A percentile compares a stretch with the other conserved stretches of the same genome.
Conservation (phyloP, 2,329 filamentous ascomycete genomes). For the Tricladium varicosporioides region DNA sequence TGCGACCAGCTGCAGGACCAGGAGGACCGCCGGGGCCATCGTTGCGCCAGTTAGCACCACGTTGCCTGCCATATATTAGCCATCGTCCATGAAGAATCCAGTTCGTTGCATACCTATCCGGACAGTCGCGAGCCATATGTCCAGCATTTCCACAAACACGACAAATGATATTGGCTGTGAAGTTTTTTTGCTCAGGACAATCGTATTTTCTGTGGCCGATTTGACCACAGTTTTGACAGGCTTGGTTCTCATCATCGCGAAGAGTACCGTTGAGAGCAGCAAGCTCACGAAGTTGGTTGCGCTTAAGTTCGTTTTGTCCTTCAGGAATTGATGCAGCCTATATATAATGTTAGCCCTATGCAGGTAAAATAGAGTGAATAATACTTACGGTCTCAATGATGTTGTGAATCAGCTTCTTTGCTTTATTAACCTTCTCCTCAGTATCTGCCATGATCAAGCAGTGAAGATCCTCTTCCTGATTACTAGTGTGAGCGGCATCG, state of each 20-base stretch:
- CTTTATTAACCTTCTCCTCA: constrained; percentile 99
- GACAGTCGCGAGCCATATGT: constrained; percentile 97
- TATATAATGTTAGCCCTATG: constrained; percentile 43
- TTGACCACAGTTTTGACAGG: constrained; percentile 98
- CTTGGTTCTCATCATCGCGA: constrained; percentile 98
- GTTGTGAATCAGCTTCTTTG: constrained; percentile 97
- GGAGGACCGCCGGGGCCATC: constrained; percentile 52
- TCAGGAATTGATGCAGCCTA: constrained; percentile 98
- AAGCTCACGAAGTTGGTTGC: constrained; percentile 96
- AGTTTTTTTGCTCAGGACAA: constrained; percentile 96
- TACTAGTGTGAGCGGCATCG: constrained; percentile 98
- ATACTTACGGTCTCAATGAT: constrained; percentile 91
- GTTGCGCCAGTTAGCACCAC: constrained; percentile 90
- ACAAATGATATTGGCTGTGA: constrained; percentile 98
- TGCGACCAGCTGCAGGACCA: constrained; percentile 57
- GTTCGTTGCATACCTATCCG: constrained; percentile 59
- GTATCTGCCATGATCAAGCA: constrained; percentile 99
- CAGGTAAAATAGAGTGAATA: background rate
- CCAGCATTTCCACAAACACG: constrained; percentile 96
- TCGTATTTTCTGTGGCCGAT: constrained; percentile 99
- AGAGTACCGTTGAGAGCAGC: constrained; percentile 98
- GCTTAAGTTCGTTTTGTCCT: constrained; percentile 97
- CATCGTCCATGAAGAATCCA: background rate
- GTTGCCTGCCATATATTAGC: constrained; percentile 49
- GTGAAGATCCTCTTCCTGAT: constrained; percentile 98